phyloP scores from a whole-genome alignment of 768 basidiomycete genomes.

The Floccularia luteovirens region DNA sequence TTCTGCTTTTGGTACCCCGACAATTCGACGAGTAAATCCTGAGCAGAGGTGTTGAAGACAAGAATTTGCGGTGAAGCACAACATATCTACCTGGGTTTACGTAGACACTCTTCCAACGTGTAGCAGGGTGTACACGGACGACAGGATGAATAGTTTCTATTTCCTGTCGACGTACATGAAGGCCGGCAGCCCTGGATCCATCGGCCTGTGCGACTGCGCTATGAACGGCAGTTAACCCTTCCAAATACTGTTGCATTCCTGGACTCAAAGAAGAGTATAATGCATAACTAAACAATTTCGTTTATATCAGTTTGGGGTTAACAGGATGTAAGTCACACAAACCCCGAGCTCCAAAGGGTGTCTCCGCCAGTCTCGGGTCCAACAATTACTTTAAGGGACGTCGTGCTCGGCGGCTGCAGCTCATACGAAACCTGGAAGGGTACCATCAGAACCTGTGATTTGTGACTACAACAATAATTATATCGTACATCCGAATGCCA shows the following conservation, averaged over 20 bases:
- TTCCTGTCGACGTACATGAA: constrained; percentile 61
- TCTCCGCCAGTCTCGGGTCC: constrained; percentile 70
- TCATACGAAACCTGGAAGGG: constrained; percentile 59
- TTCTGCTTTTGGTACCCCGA: constrained; percentile 76
- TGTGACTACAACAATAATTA: neutral
- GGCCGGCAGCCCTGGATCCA: constrained; percentile 60
- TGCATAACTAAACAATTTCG: constrained; percentile 44
- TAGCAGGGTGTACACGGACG: constrained; percentile 78
- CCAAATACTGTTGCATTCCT: constrained; percentile 69
- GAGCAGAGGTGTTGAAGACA: constrained; percentile 3
- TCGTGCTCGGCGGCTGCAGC: constrained; percentile 71
- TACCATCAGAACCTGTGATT: neutral
- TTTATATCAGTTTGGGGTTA: neutral
- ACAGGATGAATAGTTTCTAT: constrained; percentile 73
- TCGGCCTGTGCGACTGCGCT: constrained; percentile 75
- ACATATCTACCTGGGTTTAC: constrained; percentile 53
- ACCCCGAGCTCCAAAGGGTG: constrained; percentile 79
- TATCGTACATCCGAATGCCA: constrained; percentile 71
- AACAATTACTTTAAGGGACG: constrained; percentile 69
- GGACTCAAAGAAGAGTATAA: constrained; percentile 80
- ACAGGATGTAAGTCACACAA: constrained; percentile 13
- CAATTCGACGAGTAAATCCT: constrained; percentile 77
- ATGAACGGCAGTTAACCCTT: constrained; percentile 66
- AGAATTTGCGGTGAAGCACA: neutral
- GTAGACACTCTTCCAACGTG: constrained; percentile 79